Evolutionary conservation across 1,139 yeast species (phyloP).

Genomic region (Blastobotrys ciferrii): DNA sequence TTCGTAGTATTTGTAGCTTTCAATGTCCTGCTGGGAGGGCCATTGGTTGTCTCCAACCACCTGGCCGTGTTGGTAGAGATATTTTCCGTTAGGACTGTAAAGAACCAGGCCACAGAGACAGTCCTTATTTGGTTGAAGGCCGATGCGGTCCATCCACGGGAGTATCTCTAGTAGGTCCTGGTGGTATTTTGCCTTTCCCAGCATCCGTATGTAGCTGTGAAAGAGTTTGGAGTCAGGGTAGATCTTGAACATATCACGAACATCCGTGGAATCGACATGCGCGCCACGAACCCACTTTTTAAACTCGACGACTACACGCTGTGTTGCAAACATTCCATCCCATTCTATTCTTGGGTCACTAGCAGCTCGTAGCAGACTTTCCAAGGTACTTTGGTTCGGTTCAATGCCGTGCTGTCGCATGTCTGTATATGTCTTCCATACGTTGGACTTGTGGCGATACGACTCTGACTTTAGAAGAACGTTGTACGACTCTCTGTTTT

Average conservation of each 20-base stretch:
- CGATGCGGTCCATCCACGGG: slow-evolving; percentile 57
- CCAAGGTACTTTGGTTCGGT: slow-evolving; percentile 28
- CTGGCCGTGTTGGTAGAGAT: slow-evolving; percentile 30
- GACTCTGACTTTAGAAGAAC: slow-evolving; percentile 25
- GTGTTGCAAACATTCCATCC: slow-evolving; percentile 56
- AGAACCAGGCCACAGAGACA: slow-evolving; percentile 33
- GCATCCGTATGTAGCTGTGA: slow-evolving; percentile 50
- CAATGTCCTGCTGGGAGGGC: slow-evolving; percentile 33
- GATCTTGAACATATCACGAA: slow-evolving; percentile 35
- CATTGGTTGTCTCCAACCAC: slow-evolving; percentile 28
- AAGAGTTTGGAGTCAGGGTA: slow-evolving; percentile 51
- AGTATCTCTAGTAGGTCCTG: slow-evolving; percentile 53
- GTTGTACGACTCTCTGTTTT: slow-evolving; percentile 15
- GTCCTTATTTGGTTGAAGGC: slow-evolving; percentile 45
- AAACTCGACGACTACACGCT: slow-evolving; percentile 60
- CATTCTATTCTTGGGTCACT: slow-evolving; percentile 37
- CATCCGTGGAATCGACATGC: slow-evolving; percentile 31
- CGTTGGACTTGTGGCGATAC: slow-evolving; percentile 18
- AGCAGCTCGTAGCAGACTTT: slow-evolving; percentile 31
- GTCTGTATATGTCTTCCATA: slow-evolving; percentile 32
- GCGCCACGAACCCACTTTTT: slow-evolving; percentile 40
- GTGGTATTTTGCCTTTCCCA: slow-evolving; percentile 48
- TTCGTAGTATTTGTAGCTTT: slow-evolving; percentile 17
- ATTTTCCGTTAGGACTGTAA: slow-evolving; percentile 34
- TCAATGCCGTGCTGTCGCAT: slow-evolving; percentile 23